A percentile compares a stretch with the other conserved stretches of the same genome.
Conservation (phyloP, 2,329 filamentous ascomycete species). For the Rhynchosporium agropyri region DNA sequence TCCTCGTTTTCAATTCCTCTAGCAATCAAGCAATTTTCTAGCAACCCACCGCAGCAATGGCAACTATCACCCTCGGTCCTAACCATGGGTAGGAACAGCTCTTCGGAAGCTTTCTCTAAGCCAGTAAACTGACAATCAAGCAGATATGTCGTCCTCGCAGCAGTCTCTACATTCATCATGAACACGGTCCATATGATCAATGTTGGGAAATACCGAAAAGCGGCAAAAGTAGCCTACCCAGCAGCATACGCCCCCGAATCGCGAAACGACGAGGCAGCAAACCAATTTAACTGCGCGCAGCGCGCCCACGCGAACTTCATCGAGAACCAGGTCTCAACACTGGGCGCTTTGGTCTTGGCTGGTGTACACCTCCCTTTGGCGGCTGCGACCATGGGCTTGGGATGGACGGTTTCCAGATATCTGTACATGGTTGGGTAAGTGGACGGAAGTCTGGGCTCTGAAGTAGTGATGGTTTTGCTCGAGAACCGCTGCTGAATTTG, state of each 20-base stretch:
- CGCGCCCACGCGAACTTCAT: constrained; percentile 65
- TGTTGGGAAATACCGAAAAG: constrained; percentile 54
- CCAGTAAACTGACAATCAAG: constrained; percentile 2
- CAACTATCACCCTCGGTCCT: constrained; percentile 37
- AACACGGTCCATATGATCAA: constrained; percentile 55
- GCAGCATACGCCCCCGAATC: constrained; percentile 51
- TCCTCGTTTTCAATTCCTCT: background rate
- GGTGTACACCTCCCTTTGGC: constrained; percentile 57
- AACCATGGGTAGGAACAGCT: constrained; percentile 39
- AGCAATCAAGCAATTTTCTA: background rate
- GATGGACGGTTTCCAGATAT: constrained; percentile 56
- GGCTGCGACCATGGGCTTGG: constrained; percentile 52
- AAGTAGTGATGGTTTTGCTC: background rate
- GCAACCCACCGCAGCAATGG: constrained; percentile 32
- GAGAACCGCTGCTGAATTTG: constrained; percentile 44
- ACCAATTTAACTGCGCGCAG: constrained; percentile 66
- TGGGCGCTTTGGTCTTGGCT: constrained; percentile 56
- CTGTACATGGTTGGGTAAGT: constrained; percentile 57
- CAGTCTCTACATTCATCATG: constrained; percentile 59
- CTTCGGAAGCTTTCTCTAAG: background rate
- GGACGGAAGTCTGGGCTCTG: background rate
- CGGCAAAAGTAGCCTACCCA: constrained; percentile 59
- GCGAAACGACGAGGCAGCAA: constrained; percentile 43
- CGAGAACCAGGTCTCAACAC: constrained; percentile 60
- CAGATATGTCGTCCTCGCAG: constrained; percentile 64